phyloP scores from a whole-genome alignment of 169 alveolate genomes.

The Neospora caninum region DNA sequence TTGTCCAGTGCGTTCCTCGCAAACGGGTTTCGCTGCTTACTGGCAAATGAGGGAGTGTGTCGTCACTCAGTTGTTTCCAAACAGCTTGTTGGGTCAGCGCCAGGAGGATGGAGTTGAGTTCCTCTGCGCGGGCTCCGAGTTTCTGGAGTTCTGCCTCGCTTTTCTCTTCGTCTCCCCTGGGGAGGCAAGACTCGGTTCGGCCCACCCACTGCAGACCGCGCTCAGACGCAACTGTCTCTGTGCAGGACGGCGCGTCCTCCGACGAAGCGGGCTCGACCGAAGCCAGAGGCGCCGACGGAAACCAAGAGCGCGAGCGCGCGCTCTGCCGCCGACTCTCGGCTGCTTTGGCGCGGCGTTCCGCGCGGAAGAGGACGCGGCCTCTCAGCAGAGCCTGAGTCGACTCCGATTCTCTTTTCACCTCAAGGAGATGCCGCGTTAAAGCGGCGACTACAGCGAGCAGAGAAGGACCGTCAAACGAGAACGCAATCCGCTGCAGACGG shows the following conservation, averaged over 20 bases:
- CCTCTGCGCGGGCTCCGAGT: neutral
- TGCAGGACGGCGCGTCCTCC: too few species aligned
- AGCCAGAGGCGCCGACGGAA: neutral
- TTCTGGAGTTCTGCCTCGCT: neutral
- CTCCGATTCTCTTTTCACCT: neutral
- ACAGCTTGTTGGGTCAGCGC: neutral
- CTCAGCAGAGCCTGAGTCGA: neutral
- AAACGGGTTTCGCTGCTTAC: neutral
- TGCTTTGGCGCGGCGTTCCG: neutral
- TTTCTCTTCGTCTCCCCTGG: neutral
- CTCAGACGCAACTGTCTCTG: too few species aligned
- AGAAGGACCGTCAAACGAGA: slow-evolving; percentile 23
- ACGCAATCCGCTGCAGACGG: slow-evolving; percentile 1
- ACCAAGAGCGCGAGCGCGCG: neutral
- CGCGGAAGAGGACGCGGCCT: neutral
- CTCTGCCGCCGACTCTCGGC: neutral
- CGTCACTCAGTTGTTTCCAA: slow-evolving; percentile 2
- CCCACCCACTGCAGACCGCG: too few species aligned
- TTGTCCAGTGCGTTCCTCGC: neutral
- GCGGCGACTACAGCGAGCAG: neutral
- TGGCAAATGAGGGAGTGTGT: slow-evolving; percentile 14
- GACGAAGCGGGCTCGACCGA: neutral
- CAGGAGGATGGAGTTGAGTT: neutral
- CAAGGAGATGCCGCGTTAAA: neutral
- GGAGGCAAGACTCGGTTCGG: too few species aligned